Percentiles rank a stretch among this genome's conserved stretches.
Evolutionary conservation across 2,329 filamentous ascomycete species (phyloP).

Genomic region (Diaporthe capsici): DNA sequence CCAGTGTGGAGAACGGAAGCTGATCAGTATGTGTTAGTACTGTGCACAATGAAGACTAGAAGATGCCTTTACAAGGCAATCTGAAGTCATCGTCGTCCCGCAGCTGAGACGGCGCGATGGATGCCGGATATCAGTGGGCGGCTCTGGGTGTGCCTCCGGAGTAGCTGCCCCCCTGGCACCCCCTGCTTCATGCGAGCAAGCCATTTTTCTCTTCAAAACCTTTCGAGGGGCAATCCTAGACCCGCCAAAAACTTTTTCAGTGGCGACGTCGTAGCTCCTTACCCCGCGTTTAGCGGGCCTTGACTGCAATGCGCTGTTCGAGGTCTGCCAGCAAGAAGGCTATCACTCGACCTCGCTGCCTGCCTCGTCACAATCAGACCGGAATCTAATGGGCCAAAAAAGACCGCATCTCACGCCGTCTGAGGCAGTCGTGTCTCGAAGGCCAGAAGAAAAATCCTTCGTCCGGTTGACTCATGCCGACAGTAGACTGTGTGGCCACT

Average conservation of each 20-base stretch:
- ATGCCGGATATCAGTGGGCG: neutral
- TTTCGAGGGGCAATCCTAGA: slow-evolving; percentile 35
- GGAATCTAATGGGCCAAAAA: neutral
- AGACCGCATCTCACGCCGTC: slow-evolving; percentile 13
- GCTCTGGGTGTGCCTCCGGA: neutral
- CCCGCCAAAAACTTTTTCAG: slow-evolving; percentile 38
- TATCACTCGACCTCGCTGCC: slow-evolving; percentile 1
- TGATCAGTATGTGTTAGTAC: neutral
- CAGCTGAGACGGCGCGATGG: neutral
- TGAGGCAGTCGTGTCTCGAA: neutral
- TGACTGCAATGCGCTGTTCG: slow-evolving; percentile 25
- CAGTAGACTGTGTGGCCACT: slow-evolving; percentile 25
- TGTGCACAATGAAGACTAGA: neutral
- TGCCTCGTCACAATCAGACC: neutral
- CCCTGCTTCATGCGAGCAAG: slow-evolving; percentile 26
- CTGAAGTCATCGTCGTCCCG: slow-evolving; percentile 8
- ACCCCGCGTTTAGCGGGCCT: slow-evolving; percentile 37
- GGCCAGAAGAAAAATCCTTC: slow-evolving; percentile 23
- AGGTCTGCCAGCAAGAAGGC: neutral
- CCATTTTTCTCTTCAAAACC: slow-evolving; percentile 21
- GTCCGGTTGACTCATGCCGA: slow-evolving; percentile 37
- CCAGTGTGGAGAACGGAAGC: neutral
- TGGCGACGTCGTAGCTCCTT: slow-evolving; percentile 33
- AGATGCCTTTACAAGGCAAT: neutral
- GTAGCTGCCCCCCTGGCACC: neutral